Conservation (phyloP, 75 land plant species). For the Larix kaempferi region DNA sequence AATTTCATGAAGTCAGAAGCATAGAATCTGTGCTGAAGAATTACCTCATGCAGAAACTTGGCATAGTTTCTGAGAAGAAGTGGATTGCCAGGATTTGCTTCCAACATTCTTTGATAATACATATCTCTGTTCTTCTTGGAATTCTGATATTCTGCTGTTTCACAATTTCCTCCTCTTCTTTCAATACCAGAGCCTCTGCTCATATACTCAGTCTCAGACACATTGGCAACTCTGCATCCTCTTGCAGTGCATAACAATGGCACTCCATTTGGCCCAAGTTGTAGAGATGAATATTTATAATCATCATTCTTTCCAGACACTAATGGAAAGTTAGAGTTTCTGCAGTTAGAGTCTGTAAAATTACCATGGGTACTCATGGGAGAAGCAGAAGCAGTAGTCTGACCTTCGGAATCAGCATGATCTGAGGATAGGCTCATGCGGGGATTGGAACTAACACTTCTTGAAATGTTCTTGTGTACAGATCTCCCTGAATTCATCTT, state of each 20-base stretch:
- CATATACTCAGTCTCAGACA: background rate
- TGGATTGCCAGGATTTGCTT: constrained; percentile 47
- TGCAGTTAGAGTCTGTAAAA: too few relatives aligned
- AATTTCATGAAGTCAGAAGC: background rate
- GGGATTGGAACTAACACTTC: too few relatives aligned
- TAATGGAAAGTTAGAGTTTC: background rate
- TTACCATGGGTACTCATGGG: too few relatives aligned
- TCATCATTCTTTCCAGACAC: background rate
- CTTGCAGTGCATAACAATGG: background rate
- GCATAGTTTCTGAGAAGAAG: constrained; percentile 64
- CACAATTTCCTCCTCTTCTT: background rate
- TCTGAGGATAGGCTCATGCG: too few relatives aligned
- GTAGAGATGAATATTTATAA: background rate
- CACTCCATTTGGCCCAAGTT: background rate
- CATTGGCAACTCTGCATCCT: background rate
- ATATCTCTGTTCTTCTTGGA: constrained; percentile 17
- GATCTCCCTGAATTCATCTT: too few relatives aligned
- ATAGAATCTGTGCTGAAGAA: background rate
- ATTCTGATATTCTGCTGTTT: background rate
- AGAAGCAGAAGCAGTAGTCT: too few relatives aligned
- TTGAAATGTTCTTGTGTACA: too few relatives aligned
- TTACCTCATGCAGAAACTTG: constrained; percentile 66
- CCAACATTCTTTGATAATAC: constrained; percentile 51
- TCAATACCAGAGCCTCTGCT: background rate
- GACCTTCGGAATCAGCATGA: too few relatives aligned